Base-by-base conservation (phyloP, 306 rosid genomes). In the Vigna angularis region DNA sequence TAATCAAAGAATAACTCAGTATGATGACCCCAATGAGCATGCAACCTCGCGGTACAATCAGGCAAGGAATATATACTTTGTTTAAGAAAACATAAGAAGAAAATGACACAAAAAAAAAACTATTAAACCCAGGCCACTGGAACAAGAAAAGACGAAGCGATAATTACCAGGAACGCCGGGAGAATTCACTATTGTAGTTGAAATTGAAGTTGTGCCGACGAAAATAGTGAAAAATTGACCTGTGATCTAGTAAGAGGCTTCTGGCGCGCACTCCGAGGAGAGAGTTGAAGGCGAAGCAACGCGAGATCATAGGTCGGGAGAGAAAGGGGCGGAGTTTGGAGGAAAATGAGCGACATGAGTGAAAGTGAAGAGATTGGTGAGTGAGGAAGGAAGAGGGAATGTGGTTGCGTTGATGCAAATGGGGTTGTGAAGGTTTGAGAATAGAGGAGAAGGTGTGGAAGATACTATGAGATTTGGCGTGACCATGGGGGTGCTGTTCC, bases 111-210 rank as follows among this genome's bases (percentile, higher is more conserved):
- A 26, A 26, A 42, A 48, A 56, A 80, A 64, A 77, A 76, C 82
- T 61, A 58, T 12, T 48, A 61, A 79, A 76, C 51, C 26, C 20
- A 28, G 40, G 2, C 14, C 14, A 74, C 32, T 55, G 16, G 6
- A 77, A 56, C 45, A 11, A n/a, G 42, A 22, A 67, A 66, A 20
- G 17, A 66, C 13, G 24, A 73, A 58, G 66, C 1, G 20, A 2
- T 68, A 49, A 38, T 87, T 90, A 94, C 98, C 96, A 80, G 66
- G 55, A 58, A 77, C 84, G 75, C 36, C 68, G 36, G 57, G 62
- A n/a, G 63, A 56, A 74, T 65, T 61, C 62, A 62, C 24, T 58
- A 55, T 42, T 57, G 16, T 77, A 83, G 69, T 67, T 70, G 79
- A 77, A 81, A 73, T 48, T 15, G 80, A 82, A 87, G 24, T 36